Base-by-base conservation (phyloP, 352 stramenopile genomes). In the Aphanomyces cochlioides region DNA sequence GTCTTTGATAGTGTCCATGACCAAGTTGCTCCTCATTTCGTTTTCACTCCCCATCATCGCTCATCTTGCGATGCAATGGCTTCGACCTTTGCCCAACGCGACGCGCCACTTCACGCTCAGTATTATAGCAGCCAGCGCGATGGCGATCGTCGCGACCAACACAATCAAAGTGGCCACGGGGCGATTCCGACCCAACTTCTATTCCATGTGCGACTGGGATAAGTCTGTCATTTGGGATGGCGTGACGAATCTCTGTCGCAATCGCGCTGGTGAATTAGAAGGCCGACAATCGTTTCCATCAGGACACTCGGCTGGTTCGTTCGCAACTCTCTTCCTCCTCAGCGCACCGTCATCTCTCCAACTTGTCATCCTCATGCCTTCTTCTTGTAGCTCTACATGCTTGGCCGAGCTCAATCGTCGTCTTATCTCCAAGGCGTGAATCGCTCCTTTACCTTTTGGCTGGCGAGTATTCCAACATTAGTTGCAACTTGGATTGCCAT, bases 171-270 rank as follows among this genome's bases (percentile, higher is more conserved):
- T 85, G 70, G 77, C 82, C 65, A 77, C 82, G 0, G 84, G 82
- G 3, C 78, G 84, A 38, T 90, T 92, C 57, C 81, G 84, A 4
- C 84, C 84, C 40, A 84, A 78, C 69, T 92, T 90, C 68, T 88
- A 84, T 72, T 77, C 83, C 60, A 89, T 90, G 80, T 90, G 84
- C 54, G 79, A 77, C 53, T 92, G 84, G 84, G 73, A 90, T 57
- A 80, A 77, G 54, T 67, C 78, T 57, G 69, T 84, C 28, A 70
- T 84, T 17, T 92, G 84, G 84, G 84, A 92, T 70, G 83, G 84
- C 56, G 66, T 75, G 39, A 78, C 73, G 13, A 83, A 92, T 66
- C 60, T 90, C 53, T 92, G 84, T 74, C 78, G 75, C 36, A 57
- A 77, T 47, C 21, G 28, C 1, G 72, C 73, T 37, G 75, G 78